Conservation (phyloP, 108 stramenopile species). For the Chaetoceros tenuissimus region DNA sequence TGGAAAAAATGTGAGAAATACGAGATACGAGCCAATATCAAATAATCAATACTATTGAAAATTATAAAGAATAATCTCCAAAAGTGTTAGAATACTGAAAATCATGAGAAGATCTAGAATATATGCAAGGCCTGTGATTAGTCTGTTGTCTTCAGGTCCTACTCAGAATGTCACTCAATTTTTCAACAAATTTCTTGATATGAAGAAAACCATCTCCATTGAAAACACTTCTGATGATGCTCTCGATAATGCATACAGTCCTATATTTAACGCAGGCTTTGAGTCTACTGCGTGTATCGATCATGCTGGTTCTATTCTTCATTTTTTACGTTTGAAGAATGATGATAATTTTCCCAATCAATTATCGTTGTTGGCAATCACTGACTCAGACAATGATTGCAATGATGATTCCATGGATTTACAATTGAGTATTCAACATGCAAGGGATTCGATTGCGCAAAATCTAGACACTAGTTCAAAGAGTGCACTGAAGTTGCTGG, state of each 20-base stretch:
- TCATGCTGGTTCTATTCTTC: not conserved
- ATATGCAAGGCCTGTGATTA: too few relatives aligned
- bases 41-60: too few relatives aligned
- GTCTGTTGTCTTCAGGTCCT: too few relatives aligned
- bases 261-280: not conserved
- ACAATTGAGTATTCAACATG: not conserved
- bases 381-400: not conserved
- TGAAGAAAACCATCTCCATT: too few relatives aligned
- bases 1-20: too few relatives aligned
- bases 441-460: not conserved
- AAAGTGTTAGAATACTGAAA: too few relatives aligned
- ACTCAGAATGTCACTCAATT: too few relatives aligned
- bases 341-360: not conserved
- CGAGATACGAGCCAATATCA: too few relatives aligned
- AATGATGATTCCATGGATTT: not conserved
- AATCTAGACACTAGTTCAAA: constrained; percentile 1
- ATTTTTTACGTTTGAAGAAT: not conserved
- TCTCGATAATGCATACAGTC: not conserved
- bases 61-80: too few relatives aligned
- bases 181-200: too few relatives aligned
- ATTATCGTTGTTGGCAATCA: constrained; percentile 6
- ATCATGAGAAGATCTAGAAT: too few relatives aligned
- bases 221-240: too few relatives aligned
- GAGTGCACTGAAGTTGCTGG: not conserved
- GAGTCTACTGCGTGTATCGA: not conserved